These are phyloP conservation scores for Claviceps pazoutovae DNA, from an alignment of 2,329 filamentous ascomycete species.

Conservation along the genomic window DNA sequence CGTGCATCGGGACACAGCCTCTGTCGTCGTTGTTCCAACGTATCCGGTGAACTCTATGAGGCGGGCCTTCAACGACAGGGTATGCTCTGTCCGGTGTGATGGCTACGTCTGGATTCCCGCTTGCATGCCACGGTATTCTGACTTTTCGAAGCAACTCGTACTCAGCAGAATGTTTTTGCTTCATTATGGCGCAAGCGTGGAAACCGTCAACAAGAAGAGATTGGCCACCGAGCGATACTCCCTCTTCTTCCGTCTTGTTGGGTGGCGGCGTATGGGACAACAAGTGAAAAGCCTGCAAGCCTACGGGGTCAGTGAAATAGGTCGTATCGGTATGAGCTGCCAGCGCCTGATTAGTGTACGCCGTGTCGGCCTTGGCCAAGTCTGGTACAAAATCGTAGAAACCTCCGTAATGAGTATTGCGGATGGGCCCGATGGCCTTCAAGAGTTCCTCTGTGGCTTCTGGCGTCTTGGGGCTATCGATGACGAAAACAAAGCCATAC, in stretches of 20 bases:
- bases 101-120: slow-evolving; percentile 70
- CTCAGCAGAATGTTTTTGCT: slow-evolving; percentile 34
- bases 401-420: slow-evolving; percentile 78
- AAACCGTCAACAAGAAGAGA: slow-evolving; percentile 83
- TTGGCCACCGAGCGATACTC: slow-evolving; percentile 45
- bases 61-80: slow-evolving; percentile 56
- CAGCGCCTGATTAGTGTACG: slow-evolving; percentile 76
- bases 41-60: slow-evolving; percentile 38
- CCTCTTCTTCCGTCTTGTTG: slow-evolving; percentile 18
- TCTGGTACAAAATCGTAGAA: slow-evolving; percentile 77
- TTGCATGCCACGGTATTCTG: slow-evolving; percentile 66
- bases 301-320: slow-evolving; percentile 86
- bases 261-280: slow-evolving; percentile 50
- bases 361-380: slow-evolving; percentile 75
- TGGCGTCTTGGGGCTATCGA: slow-evolving; percentile 50
- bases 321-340: slow-evolving; percentile 87
- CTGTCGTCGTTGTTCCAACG: slow-evolving; percentile 93
- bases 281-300: slow-evolving; percentile 85
- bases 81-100: slow-evolving; percentile 59
- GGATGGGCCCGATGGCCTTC: slow-evolving; percentile 71
- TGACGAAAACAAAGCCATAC: slow-evolving; percentile 67
- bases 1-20: slow-evolving; percentile 47
- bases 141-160: slow-evolving; percentile 44
- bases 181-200: slow-evolving; percentile 49
- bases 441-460: slow-evolving; percentile 62